Base-by-base conservation (phyloP, 306 rosid species). In the Canavalia gladiata region DNA sequence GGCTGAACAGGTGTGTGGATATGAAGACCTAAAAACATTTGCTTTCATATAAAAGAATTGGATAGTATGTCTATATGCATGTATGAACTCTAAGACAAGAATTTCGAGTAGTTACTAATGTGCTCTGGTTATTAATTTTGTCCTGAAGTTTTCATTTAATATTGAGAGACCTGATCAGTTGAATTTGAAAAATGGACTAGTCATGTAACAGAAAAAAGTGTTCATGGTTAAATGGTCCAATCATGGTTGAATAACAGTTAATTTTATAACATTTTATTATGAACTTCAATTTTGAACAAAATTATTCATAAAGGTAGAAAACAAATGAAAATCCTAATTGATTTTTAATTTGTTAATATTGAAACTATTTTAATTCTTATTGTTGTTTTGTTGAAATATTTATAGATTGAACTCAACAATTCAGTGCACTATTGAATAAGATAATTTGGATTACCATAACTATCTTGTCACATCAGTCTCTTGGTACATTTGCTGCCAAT, bases 1-100 rank as follows among this genome's bases (percentile, higher is more conserved):
- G 84, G 98, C 98, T 80, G 94, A 92, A 78, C 97, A 92, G 97
- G 98, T 92, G 35, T 90, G 35, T 58, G 42, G 18, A 62, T 46
- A 52, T 13, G 54, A 31, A 41, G 12, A 12, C 65, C 58, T 69
- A 6, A 34, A 65, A 58, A 29, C 49, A 59, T 68, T 35, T 46
- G 25, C 77, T 25, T 73, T 67, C 51, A 18, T 57, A 47, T 75
- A 37, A 37, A 28, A 33, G 30, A 65, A 4, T 45, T 13, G 9
- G 25, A 18, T 43, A n/a, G 30, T 25, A 10, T 47, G 11, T 42
- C 12, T 3, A 55, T 25, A 55, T 25, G 60, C 33, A 2, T 67
- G n/a, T 35, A 12, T 70, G 72, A 29, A 37, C 58, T 46, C 13
- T 59, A 42, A 63, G n/a, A 51, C 51, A 28, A 12, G 42, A 33